Evolutionary conservation across 2,329 filamentous ascomycete genomes (phyloP).

Genomic region (Ascochyta rabiei): DNA sequence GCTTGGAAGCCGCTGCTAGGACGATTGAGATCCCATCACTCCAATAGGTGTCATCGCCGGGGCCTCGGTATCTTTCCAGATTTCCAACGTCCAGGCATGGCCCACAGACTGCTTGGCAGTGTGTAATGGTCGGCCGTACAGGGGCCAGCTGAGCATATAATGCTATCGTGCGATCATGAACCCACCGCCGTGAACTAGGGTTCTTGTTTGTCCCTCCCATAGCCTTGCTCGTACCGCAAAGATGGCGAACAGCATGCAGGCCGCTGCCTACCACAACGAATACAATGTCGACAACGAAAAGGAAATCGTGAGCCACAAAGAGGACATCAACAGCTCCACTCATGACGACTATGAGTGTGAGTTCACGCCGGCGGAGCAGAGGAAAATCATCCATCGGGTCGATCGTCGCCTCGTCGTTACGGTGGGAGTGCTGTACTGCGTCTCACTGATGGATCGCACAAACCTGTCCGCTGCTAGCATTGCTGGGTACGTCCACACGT

Average conservation of each 20-base stretch:
- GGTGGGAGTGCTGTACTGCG: conserved; percentile 69
- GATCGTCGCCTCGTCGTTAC: conserved; percentile 62
- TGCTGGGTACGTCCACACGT: conserved; percentile 60
- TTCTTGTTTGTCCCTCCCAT: conserved; percentile 7
- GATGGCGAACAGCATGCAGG: conserved; percentile 12
- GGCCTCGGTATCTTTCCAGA: conserved; percentile 37
- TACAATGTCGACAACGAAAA: conserved; percentile 36
- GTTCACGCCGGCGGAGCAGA: conserved; percentile 68
- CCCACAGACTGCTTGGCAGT: conserved; percentile 20
- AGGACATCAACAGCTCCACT: conserved; percentile 32
- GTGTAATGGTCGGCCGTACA: conserved; percentile 21
- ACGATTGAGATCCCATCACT: conserved; percentile 10
- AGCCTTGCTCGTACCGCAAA: conserved; percentile 6
- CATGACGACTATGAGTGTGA: conserved; percentile 42
- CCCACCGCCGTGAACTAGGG: conserved; percentile 9
- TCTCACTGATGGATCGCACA: conserved; percentile 78
- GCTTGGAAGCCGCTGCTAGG: conserved; percentile 9
- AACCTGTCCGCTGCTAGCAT: conserved; percentile 77
- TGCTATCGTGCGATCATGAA: conserved; percentile 5
- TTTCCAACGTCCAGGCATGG: conserved; percentile 3
- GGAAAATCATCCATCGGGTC: conserved; percentile 70
- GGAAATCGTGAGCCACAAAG: conserved; percentile 22
- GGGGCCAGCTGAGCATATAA: conserved; percentile 23
- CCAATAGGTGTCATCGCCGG: conserved; percentile 15
- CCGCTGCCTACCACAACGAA: conserved; percentile 10